Evolutionary conservation across 768 basidiomycete genomes (phyloP).

Genomic region (Rhodotorula babjevae): DNA sequence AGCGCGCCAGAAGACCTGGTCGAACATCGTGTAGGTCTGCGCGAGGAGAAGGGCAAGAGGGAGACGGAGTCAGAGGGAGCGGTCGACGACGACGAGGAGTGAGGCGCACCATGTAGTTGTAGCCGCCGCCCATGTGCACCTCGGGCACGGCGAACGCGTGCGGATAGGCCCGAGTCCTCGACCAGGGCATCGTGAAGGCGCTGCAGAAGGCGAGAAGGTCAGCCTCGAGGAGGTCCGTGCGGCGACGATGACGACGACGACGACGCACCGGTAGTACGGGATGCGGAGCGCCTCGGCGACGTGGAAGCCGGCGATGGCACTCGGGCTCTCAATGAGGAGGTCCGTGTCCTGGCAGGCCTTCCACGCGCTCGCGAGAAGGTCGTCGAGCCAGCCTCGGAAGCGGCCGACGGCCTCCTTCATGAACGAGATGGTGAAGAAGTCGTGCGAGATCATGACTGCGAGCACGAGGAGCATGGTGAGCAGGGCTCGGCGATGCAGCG

Average conservation of each 20-base stretch:
- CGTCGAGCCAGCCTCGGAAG: slow-evolving; percentile 98
- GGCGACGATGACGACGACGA: neutral
- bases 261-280: slow-evolving; percentile 68
- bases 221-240: neutral
- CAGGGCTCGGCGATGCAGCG: too few species aligned
- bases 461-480: too few species aligned
- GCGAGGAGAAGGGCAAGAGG: too few species aligned
- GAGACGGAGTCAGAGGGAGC: neutral
- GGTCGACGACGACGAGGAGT: neutral
- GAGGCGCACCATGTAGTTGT: slow-evolving; percentile 86
- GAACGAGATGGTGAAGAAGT: slow-evolving; percentile 92
- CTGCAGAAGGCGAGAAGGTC: neutral
- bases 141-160: slow-evolving; percentile 96
- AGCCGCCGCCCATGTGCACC: slow-evolving; percentile 92
- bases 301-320: slow-evolving; percentile 94
- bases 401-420: slow-evolving; percentile 75
- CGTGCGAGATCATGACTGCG: slow-evolving; percentile 91
- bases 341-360: slow-evolving; percentile 88
- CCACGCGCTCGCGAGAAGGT: slow-evolving; percentile 90
- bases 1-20: slow-evolving; percentile 95
- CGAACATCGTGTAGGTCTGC: slow-evolving; percentile 78
- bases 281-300: slow-evolving; percentile 91
- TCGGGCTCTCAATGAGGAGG: slow-evolving; percentile 87
- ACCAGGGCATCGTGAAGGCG: slow-evolving; percentile 98
- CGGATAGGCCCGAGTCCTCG: slow-evolving; percentile 89